These are phyloP conservation scores for Houttuynia cordata DNA, from an alignment of 164 flowering plant species.

Conservation along the genomic window DNA sequence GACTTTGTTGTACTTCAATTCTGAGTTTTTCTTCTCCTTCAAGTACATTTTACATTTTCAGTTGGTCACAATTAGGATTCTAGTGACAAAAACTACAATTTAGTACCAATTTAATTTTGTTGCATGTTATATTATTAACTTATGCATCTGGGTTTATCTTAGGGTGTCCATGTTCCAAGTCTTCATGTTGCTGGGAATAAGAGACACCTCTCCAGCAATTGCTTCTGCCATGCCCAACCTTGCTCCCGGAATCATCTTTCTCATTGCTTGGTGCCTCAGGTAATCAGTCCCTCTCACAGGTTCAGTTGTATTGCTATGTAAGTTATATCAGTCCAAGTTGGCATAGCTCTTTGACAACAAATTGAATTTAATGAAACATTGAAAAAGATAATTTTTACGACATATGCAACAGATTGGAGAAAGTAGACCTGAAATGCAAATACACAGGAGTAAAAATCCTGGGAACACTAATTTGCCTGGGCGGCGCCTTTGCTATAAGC, in stretches of 20 bases:
- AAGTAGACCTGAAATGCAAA: constrained; percentile 36
- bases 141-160: neutral
- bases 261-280: constrained; percentile 69
- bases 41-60: too few relatives aligned
- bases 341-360: neutral
- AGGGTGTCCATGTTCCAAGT: constrained; percentile 63
- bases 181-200: constrained; percentile 48
- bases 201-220: constrained; percentile 68
- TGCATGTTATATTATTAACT: neutral
- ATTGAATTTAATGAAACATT: neutral
- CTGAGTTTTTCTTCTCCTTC: too few relatives aligned
- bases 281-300: constrained; percentile 13
- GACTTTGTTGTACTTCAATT: too few relatives aligned
- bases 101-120: too few relatives aligned
- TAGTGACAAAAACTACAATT: too few relatives aligned
- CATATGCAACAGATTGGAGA: constrained; percentile 32
- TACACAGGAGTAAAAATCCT: constrained; percentile 60
- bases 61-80: too few relatives aligned
- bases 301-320: too few relatives aligned
- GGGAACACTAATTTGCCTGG: constrained; percentile 67
- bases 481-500: constrained; percentile 67
- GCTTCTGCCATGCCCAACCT: constrained; percentile 94
- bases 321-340: neutral
- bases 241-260: constrained; percentile 75
- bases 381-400: neutral